Evolutionary conservation across 352 stramenopile genomes (phyloP).

Genomic region (Lagenidium sp.): DNA sequence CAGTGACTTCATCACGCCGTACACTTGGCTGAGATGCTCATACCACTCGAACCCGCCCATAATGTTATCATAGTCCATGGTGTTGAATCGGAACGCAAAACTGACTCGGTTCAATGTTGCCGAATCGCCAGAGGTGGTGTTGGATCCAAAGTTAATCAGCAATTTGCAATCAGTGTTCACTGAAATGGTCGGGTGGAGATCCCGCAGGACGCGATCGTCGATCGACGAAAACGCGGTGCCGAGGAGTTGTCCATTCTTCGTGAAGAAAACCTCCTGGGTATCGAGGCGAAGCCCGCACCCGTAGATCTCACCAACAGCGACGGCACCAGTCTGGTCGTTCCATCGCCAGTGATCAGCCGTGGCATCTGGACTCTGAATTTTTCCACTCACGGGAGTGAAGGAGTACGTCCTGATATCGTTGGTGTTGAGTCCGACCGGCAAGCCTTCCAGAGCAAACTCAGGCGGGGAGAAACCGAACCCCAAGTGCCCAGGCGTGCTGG

Average conservation of each 20-base stretch:
- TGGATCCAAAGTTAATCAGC: conserved; percentile 60
- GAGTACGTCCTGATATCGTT: conserved; percentile 45
- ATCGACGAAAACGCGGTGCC: conserved; percentile 77
- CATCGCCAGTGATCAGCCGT: conserved; percentile 61
- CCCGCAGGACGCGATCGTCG: conserved; percentile 23
- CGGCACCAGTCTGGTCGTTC: conserved; percentile 35
- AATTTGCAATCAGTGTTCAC: conserved; percentile 67
- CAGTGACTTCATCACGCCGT: conserved; percentile 76
- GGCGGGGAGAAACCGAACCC: conserved; percentile 55
- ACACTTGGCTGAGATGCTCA: conserved; percentile 78
- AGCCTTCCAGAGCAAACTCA: conserved; percentile 63
- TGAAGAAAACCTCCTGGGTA: conserved; percentile 81
- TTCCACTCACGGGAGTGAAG: conserved; percentile 57
- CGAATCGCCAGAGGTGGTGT: conserved; percentile 11
- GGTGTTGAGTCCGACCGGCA: conserved; percentile 34
- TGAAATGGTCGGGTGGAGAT: conserved; percentile 78
- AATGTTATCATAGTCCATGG: conserved; percentile 75
- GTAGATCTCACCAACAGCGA: conserved; percentile 57
- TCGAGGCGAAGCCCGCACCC: conserved; percentile 74
- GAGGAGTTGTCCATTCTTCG: conserved; percentile 72
- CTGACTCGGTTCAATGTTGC: conserved; percentile 25
- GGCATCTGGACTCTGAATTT: conserved; percentile 48
- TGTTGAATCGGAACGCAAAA: conserved; percentile 77
- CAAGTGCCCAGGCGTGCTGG: conserved; percentile 14
- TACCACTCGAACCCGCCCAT: conserved; percentile 87